Evolutionary conservation across 78 protist genomes (phyloP).

Genomic region (Cyanophora paradoxa): DNA sequence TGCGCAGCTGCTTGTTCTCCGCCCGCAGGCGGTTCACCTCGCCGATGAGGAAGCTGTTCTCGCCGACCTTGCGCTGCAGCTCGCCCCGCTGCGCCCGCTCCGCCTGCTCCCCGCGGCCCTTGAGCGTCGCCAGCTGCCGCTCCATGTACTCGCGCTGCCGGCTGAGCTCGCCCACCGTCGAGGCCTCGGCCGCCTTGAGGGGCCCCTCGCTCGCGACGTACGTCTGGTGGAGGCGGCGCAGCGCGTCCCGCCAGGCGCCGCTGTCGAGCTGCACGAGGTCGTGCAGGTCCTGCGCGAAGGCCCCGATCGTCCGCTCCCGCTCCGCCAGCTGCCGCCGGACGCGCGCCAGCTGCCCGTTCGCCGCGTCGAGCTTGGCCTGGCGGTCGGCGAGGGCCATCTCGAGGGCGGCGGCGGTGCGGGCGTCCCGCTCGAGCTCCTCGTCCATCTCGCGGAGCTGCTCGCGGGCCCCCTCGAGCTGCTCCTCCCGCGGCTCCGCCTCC

Average conservation of each 20-base stretch:
- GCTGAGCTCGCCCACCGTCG: constrained; percentile 18
- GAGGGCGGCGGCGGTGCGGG: background rate
- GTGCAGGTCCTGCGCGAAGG: background rate
- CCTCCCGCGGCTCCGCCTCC: constrained; percentile 73
- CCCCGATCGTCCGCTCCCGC: background rate
- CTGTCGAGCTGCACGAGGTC: background rate
- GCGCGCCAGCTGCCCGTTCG: no score
- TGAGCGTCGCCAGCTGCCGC: constrained; percentile 25
- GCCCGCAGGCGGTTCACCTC: background rate
- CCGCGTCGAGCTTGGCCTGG: background rate
- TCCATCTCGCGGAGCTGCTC: constrained; percentile 29
- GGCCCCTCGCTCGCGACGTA: background rate
- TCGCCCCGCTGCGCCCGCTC: background rate
- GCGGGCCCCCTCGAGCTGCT: constrained; percentile 20
- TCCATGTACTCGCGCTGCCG: constrained; percentile 45
- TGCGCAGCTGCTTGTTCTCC: constrained; percentile 35
- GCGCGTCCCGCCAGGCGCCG: background rate
- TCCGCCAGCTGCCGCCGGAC: no score
- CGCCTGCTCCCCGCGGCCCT: constrained; percentile 14
- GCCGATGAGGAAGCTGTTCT: background rate
- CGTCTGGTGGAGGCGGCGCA: constrained; percentile 11
- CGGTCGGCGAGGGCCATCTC: background rate
- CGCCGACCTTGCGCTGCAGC: background rate
- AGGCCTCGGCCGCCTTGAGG: constrained; percentile 7
- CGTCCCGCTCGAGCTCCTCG: constrained; percentile 31